Conservation (phyloP, 441 rosid genomes). For the Biscutella laevigata region DNA sequence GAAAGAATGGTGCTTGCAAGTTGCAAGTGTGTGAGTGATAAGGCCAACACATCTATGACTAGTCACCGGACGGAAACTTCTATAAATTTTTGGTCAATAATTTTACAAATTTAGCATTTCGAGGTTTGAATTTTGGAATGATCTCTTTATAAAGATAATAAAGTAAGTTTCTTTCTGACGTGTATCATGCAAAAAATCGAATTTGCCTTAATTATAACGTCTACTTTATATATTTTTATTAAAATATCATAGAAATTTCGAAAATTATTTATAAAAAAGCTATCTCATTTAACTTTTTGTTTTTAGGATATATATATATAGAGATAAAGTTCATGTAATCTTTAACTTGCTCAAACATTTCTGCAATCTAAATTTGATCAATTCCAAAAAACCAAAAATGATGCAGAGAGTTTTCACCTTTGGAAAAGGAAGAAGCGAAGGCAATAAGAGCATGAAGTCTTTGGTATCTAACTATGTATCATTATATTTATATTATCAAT, state of each 20-base stretch:
- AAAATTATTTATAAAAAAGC: too few species aligned
- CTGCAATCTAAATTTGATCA: not conserved
- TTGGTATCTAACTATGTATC: slow-evolving; percentile 42
- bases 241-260: too few species aligned
- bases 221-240: too few species aligned
- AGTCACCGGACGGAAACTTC: slow-evolving; percentile 6
- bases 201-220: too few species aligned
- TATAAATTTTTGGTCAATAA: slow-evolving; percentile 9
- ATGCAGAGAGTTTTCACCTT: slow-evolving; percentile 76
- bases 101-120: slow-evolving; percentile 26
- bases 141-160: slow-evolving; percentile 10
- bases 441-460: slow-evolving; percentile 91
- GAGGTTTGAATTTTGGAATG: slow-evolving; percentile 12
- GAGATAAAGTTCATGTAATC: not conserved
- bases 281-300: not conserved
- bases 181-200: not conserved
- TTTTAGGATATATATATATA: slow-evolving; percentile 1
- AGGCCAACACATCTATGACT: slow-evolving; percentile 23
- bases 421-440: slow-evolving; percentile 91
- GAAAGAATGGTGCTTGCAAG: not conserved
- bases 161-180: not conserved
- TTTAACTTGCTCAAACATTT: slow-evolving; percentile 14
- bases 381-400: not conserved
- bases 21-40: not conserved
- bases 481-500: too few species aligned